Evolutionary conservation across 2,329 filamentous ascomycete genomes (phyloP), one percentile per base, ranked within the genome.

Genomic region (Hymenotorrendiella dingleyae): DNA sequence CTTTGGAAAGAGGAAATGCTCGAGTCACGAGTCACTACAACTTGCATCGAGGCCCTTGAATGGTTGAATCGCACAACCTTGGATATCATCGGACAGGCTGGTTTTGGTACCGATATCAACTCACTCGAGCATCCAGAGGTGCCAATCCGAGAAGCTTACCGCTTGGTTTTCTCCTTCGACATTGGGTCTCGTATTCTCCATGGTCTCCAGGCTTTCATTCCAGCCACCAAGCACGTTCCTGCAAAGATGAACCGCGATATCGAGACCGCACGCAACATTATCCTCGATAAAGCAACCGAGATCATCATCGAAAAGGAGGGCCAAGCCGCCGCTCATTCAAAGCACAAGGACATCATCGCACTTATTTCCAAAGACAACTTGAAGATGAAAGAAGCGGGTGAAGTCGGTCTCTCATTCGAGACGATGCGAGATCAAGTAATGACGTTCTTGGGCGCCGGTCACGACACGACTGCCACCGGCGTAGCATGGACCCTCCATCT

Each of bases 341-440:
- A 66, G 1, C 78, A 79, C 27, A 64, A 76, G 6, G 87, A 94
- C 61, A 91, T 94, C 47, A 70, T 94, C 32, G 87, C 84, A 0
- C 61, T 70, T 7, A 65, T 68, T 32, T 63, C 65, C 11, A 63
- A 62, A 19, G 65, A 67, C 38, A 67, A 67, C 46, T 59, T 64
- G 48, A 66, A 64, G 51, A 51, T 64, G 32, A 63, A 67, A 50
- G 83, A 90, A 0, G 87, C 87, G 9, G 70, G 43, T 73, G 82
- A 61, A 86, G 78, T 37, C 82, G 84, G 40, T 74, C 71, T 19
- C 89, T 93, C 65, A 73, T 68, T 26, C 83, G 91, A 52, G 80
- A 86, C 38, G 77, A 86, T 94, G 22, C 77, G 86, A 29, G 84
- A 91, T 61, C 87, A 94, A 65, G 76, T 90, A 58, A 91, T 93